These are phyloP conservation scores for Aspergillus neotritici DNA, from an alignment of 2,329 filamentous ascomycete genomes.

Conservation along the genomic window DNA sequence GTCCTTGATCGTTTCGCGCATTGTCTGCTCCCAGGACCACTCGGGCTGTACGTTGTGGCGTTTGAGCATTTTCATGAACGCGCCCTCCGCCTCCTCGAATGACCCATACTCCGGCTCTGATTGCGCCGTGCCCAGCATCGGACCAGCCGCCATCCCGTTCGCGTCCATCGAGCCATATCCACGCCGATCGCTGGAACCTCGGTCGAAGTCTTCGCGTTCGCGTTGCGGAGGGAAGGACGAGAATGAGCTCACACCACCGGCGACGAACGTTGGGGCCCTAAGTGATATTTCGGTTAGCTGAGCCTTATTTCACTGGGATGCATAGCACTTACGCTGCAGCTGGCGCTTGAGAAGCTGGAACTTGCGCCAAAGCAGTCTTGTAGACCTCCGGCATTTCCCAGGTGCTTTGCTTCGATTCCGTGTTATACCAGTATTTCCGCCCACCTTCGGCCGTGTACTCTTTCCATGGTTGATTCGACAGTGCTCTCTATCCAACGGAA, in stretches of 20 bases:
- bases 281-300: too few relatives aligned
- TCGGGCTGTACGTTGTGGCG: slow-evolving; percentile 81
- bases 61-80: slow-evolving; percentile 84
- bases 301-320: not conserved
- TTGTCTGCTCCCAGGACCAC: slow-evolving; percentile 86
- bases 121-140: slow-evolving; percentile 36
- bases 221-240: slow-evolving; percentile 37
- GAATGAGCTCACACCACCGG: slow-evolving; percentile 49
- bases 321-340: slow-evolving; percentile 41
- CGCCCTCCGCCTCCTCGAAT: slow-evolving; percentile 82
- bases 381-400: slow-evolving; percentile 91
- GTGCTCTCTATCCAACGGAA: slow-evolving; percentile 57
- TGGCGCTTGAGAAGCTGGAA: slow-evolving; percentile 39
- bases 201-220: slow-evolving; percentile 46
- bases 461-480: slow-evolving; percentile 82
- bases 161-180: slow-evolving; percentile 39
- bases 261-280: slow-evolving; percentile 52
- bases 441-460: slow-evolving; percentile 84
- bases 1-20: slow-evolving; percentile 81
- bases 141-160: slow-evolving; percentile 36
- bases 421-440: slow-evolving; percentile 92
- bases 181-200: slow-evolving; percentile 44
- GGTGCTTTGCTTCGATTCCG: slow-evolving; percentile 81
- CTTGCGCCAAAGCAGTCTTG: slow-evolving; percentile 65
- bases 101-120: slow-evolving; percentile 72